Evolutionary conservation across 208 protist genomes (phyloP).

Genomic region (Trypanosoma cruzi): DNA sequence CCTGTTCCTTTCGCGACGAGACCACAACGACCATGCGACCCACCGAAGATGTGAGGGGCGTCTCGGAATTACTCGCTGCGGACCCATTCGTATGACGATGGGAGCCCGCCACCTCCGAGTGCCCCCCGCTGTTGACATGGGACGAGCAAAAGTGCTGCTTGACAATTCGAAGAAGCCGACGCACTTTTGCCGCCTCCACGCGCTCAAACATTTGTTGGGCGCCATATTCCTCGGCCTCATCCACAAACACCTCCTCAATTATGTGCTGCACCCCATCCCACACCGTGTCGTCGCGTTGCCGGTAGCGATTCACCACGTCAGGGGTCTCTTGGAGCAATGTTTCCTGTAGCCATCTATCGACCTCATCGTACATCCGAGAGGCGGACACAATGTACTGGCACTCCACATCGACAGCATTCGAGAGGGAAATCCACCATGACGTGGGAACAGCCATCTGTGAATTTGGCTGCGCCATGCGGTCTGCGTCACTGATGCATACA

Average conservation of each 20-base stretch:
- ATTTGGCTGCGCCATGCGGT: slow-evolving; percentile 44
- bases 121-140: slow-evolving; percentile 30
- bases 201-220: slow-evolving; percentile 28
- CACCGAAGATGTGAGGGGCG: slow-evolving; percentile 5
- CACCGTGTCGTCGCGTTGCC: slow-evolving; percentile 37
- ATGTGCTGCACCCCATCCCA: slow-evolving; percentile 22
- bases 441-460: slow-evolving; percentile 33
- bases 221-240: slow-evolving; percentile 34
- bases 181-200: slow-evolving; percentile 31
- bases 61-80: not conserved
- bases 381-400: slow-evolving; percentile 74
- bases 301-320: slow-evolving; percentile 22
- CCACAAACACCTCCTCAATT: slow-evolving; percentile 22
- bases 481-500: slow-evolving; percentile 42
- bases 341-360: slow-evolving; percentile 39
- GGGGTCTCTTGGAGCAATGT: slow-evolving; percentile 43
- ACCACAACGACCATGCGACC: slow-evolving; percentile 51
- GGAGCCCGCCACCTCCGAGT: not conserved
- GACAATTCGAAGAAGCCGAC: slow-evolving; percentile 14
- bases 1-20: slow-evolving; percentile 58
- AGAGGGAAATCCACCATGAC: slow-evolving; percentile 62
- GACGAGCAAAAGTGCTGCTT: slow-evolving; percentile 22
- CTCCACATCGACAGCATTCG: slow-evolving; percentile 74
- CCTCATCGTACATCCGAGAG: slow-evolving; percentile 34
- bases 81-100: not conserved